These are phyloP conservation scores for Diplogelasinospora grovesii DNA, from an alignment of 495 filamentous ascomycete genomes.

Conservation along the genomic window DNA sequence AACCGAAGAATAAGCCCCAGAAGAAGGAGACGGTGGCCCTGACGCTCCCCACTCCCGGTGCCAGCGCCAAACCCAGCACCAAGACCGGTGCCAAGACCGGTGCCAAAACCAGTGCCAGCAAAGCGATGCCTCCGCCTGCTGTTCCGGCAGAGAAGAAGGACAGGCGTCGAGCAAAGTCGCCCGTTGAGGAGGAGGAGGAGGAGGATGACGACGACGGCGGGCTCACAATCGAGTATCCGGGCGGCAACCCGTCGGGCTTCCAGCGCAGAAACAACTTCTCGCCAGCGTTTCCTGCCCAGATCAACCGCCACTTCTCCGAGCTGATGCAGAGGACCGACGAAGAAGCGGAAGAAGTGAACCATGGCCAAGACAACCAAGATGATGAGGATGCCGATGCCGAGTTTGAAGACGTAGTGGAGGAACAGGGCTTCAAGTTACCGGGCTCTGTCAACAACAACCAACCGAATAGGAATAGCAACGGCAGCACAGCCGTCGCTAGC, in stretches of 20 bases:
- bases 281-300: constrained; percentile 23
- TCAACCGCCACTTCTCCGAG: constrained; percentile 36
- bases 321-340: constrained; percentile 30
- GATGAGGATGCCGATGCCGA: constrained; percentile 32
- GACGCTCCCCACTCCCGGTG: background rate
- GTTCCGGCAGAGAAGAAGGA: constrained; percentile 17
- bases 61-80: constrained; percentile 8
- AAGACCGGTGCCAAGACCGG: constrained; percentile 11
- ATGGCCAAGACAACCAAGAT: too few relatives aligned
- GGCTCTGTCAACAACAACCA: constrained; percentile 26
- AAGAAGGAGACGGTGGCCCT: constrained; percentile 1
- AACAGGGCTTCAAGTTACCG: constrained; percentile 25
- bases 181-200: constrained; percentile 31
- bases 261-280: constrained; percentile 24
- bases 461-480: background rate
- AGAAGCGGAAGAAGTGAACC: too few relatives aligned
- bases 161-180: constrained; percentile 14
- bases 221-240: constrained; percentile 41
- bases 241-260: constrained; percentile 23
- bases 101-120: constrained; percentile 2
- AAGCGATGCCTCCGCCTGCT: constrained; percentile 7
- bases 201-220: constrained; percentile 40
- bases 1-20: constrained; percentile 8
- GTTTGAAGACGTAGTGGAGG: constrained; percentile 14
- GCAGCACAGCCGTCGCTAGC: background rate